Base-by-base conservation (phyloP, 2,329 filamentous ascomycete genomes). In the Pseudohalonectria lignicola region DNA sequence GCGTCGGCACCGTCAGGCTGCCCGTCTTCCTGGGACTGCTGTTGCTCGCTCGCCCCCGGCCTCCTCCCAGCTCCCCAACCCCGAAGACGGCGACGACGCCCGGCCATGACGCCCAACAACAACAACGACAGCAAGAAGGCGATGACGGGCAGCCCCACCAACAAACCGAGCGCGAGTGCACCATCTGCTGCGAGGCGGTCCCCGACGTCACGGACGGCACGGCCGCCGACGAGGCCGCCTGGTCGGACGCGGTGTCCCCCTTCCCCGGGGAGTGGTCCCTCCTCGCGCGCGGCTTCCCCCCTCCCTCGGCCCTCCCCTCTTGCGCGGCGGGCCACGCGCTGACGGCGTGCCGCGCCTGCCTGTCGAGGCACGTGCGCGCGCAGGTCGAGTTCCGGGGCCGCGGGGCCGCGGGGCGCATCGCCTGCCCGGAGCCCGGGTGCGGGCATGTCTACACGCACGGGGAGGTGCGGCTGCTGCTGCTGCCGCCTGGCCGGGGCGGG, bases 291-390 rank as follows among this genome's bases (percentile, higher is more conserved):
- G 26, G 32, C 10, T 50, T 50, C 29, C 45, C 44, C 6, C 21
- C 36, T 10, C 21, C 23, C 2, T 18, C 16, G 3, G 13, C 33
- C 7, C 37, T 48, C 5, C 38, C 43, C 5, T 26, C 21, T 4
- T 50, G 48, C 29, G 34, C 36, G 10, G 30, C 20, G 2, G 10
- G 3, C 2, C 48, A 50, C 31, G 19, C 3, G 12, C 39, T 49
- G 13, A 39, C 45, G 26, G 37, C 40, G 4, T 50, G 48, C 31
- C 42, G 41, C 11, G 7, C 11, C 12, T 50, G 48, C 21, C 34
- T 50, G 2, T 26, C 21, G 6, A 36, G n/a, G 2, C 37, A 46
- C 31, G n/a, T 50, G 11, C 12, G 15, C 4, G 17, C 42, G 10
- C 37, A 40, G 10, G 32, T 50, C 10, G 41, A 47, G 11, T 16